phyloP scores from a whole-genome alignment of 2,329 filamentous ascomycete species.

The Truncatella angustata region DNA sequence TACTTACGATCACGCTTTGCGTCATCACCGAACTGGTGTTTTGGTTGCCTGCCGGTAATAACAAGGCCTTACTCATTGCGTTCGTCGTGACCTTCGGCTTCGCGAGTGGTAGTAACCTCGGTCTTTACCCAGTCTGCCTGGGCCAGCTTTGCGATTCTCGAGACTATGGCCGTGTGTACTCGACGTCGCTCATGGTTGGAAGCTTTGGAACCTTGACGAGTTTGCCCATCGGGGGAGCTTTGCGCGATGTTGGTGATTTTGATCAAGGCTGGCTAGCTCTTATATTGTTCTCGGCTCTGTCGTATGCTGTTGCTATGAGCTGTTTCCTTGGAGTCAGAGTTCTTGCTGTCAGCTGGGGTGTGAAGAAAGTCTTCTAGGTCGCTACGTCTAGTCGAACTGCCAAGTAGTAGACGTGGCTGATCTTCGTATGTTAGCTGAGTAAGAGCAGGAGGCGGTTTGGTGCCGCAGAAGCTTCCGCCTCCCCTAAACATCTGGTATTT shows the following conservation, averaged over 20 bases:
- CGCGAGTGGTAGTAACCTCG: slow-evolving; percentile 75
- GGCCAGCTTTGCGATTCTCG: slow-evolving; percentile 76
- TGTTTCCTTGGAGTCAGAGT: slow-evolving; percentile 26
- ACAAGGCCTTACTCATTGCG: slow-evolving; percentile 57
- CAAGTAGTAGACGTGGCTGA: neutral
- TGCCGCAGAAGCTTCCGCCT: slow-evolving; percentile 3
- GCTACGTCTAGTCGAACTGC: neutral
- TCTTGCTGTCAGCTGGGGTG: slow-evolving; percentile 24
- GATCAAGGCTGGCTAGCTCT: slow-evolving; percentile 24
- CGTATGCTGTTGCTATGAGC: slow-evolving; percentile 26
- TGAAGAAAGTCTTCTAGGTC: slow-evolving; percentile 22
- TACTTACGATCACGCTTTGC: slow-evolving; percentile 59
- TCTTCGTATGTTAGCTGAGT: neutral
- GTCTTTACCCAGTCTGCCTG: slow-evolving; percentile 74
- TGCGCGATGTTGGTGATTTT: slow-evolving; percentile 18
- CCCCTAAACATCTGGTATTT: neutral
- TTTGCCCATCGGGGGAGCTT: slow-evolving; percentile 41
- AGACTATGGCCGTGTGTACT: slow-evolving; percentile 74
- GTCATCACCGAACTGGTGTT: slow-evolving; percentile 59
- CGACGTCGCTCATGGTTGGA: slow-evolving; percentile 75
- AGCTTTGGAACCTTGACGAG: slow-evolving; percentile 63
- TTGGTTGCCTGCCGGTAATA: slow-evolving; percentile 65
- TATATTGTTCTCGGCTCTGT: slow-evolving; percentile 26
- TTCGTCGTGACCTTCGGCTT: slow-evolving; percentile 77
- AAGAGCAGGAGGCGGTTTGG: neutral